Conservation (phyloP, 441 rosid species). For the Adansonia gregorii region DNA sequence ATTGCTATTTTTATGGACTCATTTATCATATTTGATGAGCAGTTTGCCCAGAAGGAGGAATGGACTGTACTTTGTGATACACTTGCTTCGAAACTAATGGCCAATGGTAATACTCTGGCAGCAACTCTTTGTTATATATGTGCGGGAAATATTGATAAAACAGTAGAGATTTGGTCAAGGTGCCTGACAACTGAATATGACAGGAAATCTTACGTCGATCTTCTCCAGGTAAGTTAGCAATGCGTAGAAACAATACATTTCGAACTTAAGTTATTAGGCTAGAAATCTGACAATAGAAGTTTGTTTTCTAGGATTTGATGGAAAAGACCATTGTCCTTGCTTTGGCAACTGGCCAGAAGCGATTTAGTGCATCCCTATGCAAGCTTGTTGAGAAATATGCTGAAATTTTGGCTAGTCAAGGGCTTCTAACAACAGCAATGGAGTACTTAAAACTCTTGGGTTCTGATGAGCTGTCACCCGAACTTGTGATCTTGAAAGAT, state of each 20-base stretch:
- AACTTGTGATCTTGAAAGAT: conserved; percentile 82
- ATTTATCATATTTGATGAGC: conserved; percentile 38
- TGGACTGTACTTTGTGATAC: conserved; percentile 86
- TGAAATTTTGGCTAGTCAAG: conserved; percentile 98
- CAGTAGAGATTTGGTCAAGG: conserved; percentile 99
- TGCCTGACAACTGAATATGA: conserved; percentile 62
- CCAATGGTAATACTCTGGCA: conserved; percentile 72
- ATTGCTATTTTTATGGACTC: neutral
- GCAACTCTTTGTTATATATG: conserved; percentile 97
- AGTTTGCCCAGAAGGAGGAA: conserved; percentile 95
- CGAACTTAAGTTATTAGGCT: conserved; percentile 6
- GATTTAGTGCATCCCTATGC: conserved; percentile 90
- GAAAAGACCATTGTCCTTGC: conserved; percentile 99
- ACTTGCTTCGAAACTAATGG: conserved; percentile 87
- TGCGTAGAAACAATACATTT: neutral
- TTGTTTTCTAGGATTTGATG: conserved; percentile 84
- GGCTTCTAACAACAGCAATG: conserved; percentile 70
- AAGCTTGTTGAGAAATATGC: conserved; percentile 98
- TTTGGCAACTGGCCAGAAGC: conserved; percentile 94
- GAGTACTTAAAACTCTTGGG: conserved; percentile 47
- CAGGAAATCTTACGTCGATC: conserved; percentile 60
- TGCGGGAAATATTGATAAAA: conserved; percentile 94
- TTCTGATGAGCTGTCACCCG: conserved; percentile 75
- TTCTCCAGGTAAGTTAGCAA: conserved; percentile 29
- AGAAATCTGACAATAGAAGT: conserved; percentile 24